Conservation (phyloP, 345 rosid genomes). For the Hibiscus trionum region DNA sequence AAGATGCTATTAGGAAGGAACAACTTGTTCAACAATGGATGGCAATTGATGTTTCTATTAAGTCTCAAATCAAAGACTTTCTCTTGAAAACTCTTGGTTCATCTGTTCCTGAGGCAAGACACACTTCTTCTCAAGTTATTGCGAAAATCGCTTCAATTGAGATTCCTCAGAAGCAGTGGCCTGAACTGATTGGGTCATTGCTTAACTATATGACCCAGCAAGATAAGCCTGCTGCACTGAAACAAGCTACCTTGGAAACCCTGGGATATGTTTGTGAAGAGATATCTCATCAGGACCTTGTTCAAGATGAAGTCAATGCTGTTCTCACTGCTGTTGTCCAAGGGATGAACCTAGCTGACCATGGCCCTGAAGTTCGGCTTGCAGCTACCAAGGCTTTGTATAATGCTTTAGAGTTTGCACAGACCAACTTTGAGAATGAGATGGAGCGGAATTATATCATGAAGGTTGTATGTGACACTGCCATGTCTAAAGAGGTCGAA, state of each 20-base stretch:
- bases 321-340: constrained; percentile 96
- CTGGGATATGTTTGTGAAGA: constrained; percentile 93
- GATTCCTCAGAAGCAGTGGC: constrained; percentile 91
- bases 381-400: constrained; percentile 77
- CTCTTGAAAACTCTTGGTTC: constrained; percentile 67
- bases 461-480: constrained; percentile 94
- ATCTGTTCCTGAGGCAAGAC: constrained; percentile 63
- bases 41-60: constrained; percentile 43
- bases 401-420: constrained; percentile 91
- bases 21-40: constrained; percentile 75
- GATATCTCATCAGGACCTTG: constrained; percentile 77
- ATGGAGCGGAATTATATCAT: constrained; percentile 89
- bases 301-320: constrained; percentile 82
- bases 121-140: constrained; percentile 89
- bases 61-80: constrained; percentile 74
- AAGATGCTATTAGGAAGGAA: constrained; percentile 59
- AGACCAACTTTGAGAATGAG: constrained; percentile 86
- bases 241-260: constrained; percentile 88
- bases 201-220: constrained; percentile 73
- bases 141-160: constrained; percentile 90
- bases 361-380: constrained; percentile 69
- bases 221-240: constrained; percentile 46
- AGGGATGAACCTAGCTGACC: constrained; percentile 83
- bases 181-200: constrained; percentile 60
- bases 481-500: constrained; percentile 67